Evolutionary conservation across 1,284 basidiomycete genomes (phyloP), one percentile per base, ranked within the genome.

Genomic region (Irpex sp.): DNA sequence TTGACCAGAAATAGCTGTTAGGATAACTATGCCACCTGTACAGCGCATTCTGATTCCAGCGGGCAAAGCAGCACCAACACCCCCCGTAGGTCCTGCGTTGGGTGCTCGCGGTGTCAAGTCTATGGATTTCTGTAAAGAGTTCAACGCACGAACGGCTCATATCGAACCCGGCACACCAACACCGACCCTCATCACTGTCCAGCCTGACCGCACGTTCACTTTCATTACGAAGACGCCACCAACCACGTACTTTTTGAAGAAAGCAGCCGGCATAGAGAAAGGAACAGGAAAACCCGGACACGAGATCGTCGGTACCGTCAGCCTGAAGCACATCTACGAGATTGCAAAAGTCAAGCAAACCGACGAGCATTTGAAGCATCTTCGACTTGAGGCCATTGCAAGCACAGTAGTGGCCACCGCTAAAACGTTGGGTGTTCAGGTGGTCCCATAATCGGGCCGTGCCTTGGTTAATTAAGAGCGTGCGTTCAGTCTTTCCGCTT

Each of bases 91-190:
- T 70, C 97, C 97, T 61, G 96, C 96, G 19, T 87, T 98, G 60
- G 97, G 97, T 82, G 96, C 97, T 68, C 90, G 95, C 74, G 97
- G 97, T 72, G 96, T 99, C 69, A 98, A 98, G 80, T 97, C 96
- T 17, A 99, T 99, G 90, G 97, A 99, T 80, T 99, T 99, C 76
- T 97, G 96, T 82, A 99, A 98, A 76, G 95, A 97, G 75, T 97
- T 94, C 81, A 96, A 94, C 77, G 95, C 93, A 62, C 89, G 86
- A 66, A 97, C 96, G 48, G 91, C 93, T 19, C 91, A 96, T 74
- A 85, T 97, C 63, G 88, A 92, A 70, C 88, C 92, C 17, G 94
- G 94, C 49, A 85, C 93, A 13, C 97, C 97, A 2, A 88, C 88
- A 48, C 97, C 97, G 8, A 96, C 96, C 13, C 80, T 92, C 65